phyloP scores from a whole-genome alignment of 306 rosid genomes.

The Elaeagnus macrophylla region DNA sequence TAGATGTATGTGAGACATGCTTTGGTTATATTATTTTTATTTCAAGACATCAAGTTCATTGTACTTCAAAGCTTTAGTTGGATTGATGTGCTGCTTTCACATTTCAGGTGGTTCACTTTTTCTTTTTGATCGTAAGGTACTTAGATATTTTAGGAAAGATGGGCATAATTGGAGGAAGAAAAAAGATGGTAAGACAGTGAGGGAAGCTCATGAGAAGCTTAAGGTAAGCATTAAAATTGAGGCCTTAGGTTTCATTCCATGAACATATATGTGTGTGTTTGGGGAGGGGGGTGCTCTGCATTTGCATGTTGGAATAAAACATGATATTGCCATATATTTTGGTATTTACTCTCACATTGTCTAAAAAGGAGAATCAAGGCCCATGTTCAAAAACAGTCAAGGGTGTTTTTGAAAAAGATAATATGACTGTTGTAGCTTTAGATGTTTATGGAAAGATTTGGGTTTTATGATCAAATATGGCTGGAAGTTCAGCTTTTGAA shows the following conservation, averaged over 20 bases:
- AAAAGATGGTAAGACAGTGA: slow-evolving; percentile 81
- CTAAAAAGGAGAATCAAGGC: no score
- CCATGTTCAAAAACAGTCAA: no score
- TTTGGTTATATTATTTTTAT: no score
- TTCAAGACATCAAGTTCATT: no score
- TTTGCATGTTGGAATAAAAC: no score
- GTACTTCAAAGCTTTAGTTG: not conserved
- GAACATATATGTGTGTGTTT: no score
- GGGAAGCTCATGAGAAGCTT: slow-evolving; percentile 91
- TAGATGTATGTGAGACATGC: no score
- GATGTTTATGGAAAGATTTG: not conserved
- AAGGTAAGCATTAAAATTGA: slow-evolving; percentile 41
- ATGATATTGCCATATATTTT: no score
- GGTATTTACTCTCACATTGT: no score
- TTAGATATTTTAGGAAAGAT: slow-evolving; percentile 84
- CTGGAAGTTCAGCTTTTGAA: no score
- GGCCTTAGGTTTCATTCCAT: not conserved
- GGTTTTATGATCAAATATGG: not conserved
- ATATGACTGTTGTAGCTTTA: not conserved
- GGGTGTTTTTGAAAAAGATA: not conserved
- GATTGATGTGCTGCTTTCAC: slow-evolving; percentile 14
- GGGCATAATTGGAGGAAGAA: slow-evolving; percentile 97
- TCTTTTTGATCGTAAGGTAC: slow-evolving; percentile 83
- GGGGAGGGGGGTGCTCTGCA: no score
- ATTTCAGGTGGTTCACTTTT: slow-evolving; percentile 83